Evolutionary conservation across 352 stramenopile genomes (phyloP).

Genomic region (Globisporangium acanthophoron): DNA sequence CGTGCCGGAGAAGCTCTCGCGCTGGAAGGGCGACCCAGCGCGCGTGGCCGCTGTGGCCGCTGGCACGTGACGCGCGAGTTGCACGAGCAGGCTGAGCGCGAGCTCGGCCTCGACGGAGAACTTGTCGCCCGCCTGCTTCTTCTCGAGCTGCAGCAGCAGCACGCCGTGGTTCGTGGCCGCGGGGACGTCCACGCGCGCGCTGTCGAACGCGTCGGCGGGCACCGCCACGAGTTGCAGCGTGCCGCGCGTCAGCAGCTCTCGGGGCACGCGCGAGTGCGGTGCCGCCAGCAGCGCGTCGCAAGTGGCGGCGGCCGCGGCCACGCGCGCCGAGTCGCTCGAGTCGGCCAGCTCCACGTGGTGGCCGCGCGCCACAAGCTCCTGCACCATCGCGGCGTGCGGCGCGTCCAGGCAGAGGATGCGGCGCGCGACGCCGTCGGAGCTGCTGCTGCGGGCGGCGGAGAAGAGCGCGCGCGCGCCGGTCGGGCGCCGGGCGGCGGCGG

Average conservation of each 20-base stretch:
- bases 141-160: constrained; percentile 70
- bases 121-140: constrained; percentile 64
- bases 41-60: constrained; percentile 38
- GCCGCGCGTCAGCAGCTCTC: constrained; percentile 32
- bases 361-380: constrained; percentile 68
- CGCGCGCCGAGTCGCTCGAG: constrained; percentile 19
- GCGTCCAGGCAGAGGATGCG: constrained; percentile 68
- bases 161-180: constrained; percentile 71
- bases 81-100: constrained; percentile 54
- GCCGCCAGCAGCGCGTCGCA: constrained; percentile 69
- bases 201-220: constrained; percentile 50
- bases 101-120: constrained; percentile 75
- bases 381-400: constrained; percentile 41
- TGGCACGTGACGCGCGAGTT: constrained; percentile 56
- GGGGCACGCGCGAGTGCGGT: constrained; percentile 36
- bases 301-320: constrained; percentile 25
- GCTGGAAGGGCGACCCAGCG: constrained; percentile 13
- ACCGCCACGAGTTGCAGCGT: constrained; percentile 54
- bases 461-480: constrained; percentile 8
- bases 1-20: constrained; percentile 49
- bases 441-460: constrained; percentile 1
- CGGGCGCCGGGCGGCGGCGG: too few relatives aligned
- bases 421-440: constrained; percentile 6
- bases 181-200: constrained; percentile 59
- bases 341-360: constrained; percentile 49